Evolutionary conservation across 2,329 filamentous ascomycete genomes (phyloP).

Genomic region (Neopestalotiopsis sp.): DNA sequence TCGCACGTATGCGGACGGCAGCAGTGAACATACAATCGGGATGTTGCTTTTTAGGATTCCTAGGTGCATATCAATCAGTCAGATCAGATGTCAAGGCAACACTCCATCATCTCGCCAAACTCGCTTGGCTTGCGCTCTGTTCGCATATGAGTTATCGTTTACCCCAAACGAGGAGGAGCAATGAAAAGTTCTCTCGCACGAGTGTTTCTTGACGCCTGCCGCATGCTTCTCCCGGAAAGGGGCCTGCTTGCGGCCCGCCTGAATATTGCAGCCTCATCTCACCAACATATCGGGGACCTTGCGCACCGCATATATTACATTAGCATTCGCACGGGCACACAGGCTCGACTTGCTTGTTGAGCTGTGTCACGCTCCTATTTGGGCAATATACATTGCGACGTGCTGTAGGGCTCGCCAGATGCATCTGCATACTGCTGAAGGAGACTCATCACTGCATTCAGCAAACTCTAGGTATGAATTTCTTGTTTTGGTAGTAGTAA

Average conservation of each 20-base stretch:
- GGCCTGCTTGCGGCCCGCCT: neutral
- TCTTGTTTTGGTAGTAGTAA: neutral
- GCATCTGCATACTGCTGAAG: neutral
- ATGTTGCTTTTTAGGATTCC: neutral
- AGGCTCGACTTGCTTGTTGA: neutral
- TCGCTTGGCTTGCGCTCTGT: neutral
- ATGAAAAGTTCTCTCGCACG: neutral
- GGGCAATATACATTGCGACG: neutral
- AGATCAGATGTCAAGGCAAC: neutral
- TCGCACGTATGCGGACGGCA: neutral
- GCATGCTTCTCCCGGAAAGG: neutral
- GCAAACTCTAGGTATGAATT: neutral
- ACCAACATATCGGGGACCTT: neutral
- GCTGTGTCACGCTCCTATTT: neutral
- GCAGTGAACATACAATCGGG: neutral
- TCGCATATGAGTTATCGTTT: neutral
- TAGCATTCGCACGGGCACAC: neutral
- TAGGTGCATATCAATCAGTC: neutral
- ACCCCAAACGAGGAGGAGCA: neutral
- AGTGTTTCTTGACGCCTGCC: neutral
- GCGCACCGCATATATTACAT: neutral
- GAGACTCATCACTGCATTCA: neutral
- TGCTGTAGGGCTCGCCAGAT: neutral
- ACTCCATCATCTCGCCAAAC: slow-evolving; percentile 1
- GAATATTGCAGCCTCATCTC: neutral